A percentile compares a stretch with the other conserved stretches of the same genome.
phyloP scores from a whole-genome alignment of 805 yeast species.

The Phaffomyces antillensis region DNA sequence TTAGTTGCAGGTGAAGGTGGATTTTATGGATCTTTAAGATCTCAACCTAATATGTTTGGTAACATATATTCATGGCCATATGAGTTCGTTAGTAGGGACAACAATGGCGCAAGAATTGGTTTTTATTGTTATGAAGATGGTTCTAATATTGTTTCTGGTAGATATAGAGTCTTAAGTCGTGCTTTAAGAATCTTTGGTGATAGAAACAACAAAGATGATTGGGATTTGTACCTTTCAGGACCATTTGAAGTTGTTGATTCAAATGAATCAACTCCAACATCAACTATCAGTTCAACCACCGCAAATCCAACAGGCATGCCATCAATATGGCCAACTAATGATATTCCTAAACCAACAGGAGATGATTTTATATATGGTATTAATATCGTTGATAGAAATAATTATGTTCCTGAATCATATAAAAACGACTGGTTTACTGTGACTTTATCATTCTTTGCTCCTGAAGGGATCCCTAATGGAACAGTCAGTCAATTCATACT shows the following conservation, averaged over 20 bases:
- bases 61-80: conserved; percentile 4
- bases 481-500: conserved; percentile 4
- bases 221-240: conserved; percentile 7
- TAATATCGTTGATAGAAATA: conserved; percentile 1
- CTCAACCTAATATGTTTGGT: conserved; percentile 1
- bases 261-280: not conserved
- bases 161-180: conserved; percentile 7
- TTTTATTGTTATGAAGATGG: not conserved
- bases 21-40: conserved; percentile 4
- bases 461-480: conserved; percentile 4
- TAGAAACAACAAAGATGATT: conserved; percentile 5
- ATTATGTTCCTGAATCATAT: not conserved
- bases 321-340: not conserved
- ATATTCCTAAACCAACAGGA: conserved; percentile 4
- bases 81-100: not conserved
- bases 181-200: conserved; percentile 8
- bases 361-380: conserved; percentile 4
- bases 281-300: not conserved
- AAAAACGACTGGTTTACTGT: conserved; percentile 5
- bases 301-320: not conserved
- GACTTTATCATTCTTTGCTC: conserved; percentile 1
- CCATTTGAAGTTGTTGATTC: not conserved
- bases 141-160: conserved; percentile 5
- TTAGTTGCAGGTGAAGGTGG: conserved; percentile 4
- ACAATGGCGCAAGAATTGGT: not conserved